Evolutionary conservation across 2,329 filamentous ascomycete genomes (phyloP).

Genomic region (Alternaria consortialis): DNA sequence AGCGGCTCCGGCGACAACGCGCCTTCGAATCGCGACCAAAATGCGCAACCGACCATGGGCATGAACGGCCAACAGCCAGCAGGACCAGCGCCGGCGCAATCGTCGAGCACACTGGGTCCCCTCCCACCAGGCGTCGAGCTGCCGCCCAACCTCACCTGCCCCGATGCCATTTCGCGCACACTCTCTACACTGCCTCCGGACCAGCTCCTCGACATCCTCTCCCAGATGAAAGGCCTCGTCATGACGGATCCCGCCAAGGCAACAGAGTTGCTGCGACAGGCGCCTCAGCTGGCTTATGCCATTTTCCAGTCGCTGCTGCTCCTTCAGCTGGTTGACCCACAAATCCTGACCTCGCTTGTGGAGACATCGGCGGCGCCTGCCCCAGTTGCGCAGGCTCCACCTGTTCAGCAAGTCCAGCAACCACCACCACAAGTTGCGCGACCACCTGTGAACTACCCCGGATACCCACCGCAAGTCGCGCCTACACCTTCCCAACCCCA

Average conservation of each 20-base stretch:
- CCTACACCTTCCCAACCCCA: slow-evolving; percentile 63
- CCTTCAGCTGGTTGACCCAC: slow-evolving; percentile 89
- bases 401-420: slow-evolving; percentile 49
- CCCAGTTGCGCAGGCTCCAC: slow-evolving; percentile 50
- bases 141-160: slow-evolving; percentile 80
- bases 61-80: slow-evolving; percentile 43
- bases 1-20: slow-evolving; percentile 71
- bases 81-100: slow-evolving; percentile 46
- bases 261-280: slow-evolving; percentile 84
- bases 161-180: slow-evolving; percentile 91
- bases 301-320: slow-evolving; percentile 93
- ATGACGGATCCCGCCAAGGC: slow-evolving; percentile 82
- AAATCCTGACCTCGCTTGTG: slow-evolving; percentile 81
- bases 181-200: slow-evolving; percentile 85
- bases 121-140: slow-evolving; percentile 87
- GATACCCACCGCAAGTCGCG: slow-evolving; percentile 55
- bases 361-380: slow-evolving; percentile 59
- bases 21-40: slow-evolving; percentile 54
- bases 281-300: slow-evolving; percentile 91
- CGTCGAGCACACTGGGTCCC: slow-evolving; percentile 72
- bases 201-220: slow-evolving; percentile 91
- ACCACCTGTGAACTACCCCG: slow-evolving; percentile 43
- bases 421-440: slow-evolving; percentile 45
- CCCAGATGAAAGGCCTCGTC: slow-evolving; percentile 93
- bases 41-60: slow-evolving; percentile 51